phyloP scores from a whole-genome alignment of 768 basidiomycete species.

The Kwoniella bestiolae region DNA sequence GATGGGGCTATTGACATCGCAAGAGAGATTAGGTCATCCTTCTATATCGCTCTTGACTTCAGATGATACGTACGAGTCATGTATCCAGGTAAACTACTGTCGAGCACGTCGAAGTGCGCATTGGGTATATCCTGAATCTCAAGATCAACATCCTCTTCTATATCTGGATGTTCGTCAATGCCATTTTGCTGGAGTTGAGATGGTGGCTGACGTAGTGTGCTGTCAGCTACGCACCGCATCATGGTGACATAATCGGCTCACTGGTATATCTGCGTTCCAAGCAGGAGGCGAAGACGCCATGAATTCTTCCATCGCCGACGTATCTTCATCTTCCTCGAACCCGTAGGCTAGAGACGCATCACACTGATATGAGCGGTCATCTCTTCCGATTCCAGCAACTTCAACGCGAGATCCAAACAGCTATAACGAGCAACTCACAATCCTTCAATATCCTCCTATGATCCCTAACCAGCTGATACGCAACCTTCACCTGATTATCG shows the following conservation, averaged over 20 bases:
- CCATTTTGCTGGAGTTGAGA: slow-evolving; percentile 35
- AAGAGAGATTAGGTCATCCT: neutral
- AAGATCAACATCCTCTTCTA: slow-evolving; percentile 66
- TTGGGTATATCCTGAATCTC: slow-evolving; percentile 63
- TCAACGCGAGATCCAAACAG: too few relatives aligned
- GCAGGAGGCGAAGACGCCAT: slow-evolving; percentile 58
- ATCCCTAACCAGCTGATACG: slow-evolving; percentile 90
- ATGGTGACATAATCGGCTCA: slow-evolving; percentile 25
- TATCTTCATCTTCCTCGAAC: slow-evolving; percentile 67
- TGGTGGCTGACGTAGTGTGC: slow-evolving; percentile 62
- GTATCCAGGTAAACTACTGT: slow-evolving; percentile 75
- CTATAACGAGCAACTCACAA: slow-evolving; percentile 65
- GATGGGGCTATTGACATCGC: slow-evolving; percentile 12
- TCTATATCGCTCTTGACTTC: neutral
- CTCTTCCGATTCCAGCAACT: too few relatives aligned
- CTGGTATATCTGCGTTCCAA: slow-evolving; percentile 56
- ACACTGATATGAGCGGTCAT: too few relatives aligned
- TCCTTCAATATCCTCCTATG: slow-evolving; percentile 82
- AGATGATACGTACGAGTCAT: slow-evolving; percentile 40
- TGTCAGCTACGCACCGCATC: slow-evolving; percentile 55
- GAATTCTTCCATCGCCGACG: slow-evolving; percentile 61
- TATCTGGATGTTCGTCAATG: slow-evolving; percentile 79
- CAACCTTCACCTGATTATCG: slow-evolving; percentile 94
- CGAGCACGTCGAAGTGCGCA: slow-evolving; percentile 84
- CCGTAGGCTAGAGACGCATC: slow-evolving; percentile 59